Evolutionary conservation across 139 green algal species (phyloP).

Genomic region (Desmodesmus armatus): DNA sequence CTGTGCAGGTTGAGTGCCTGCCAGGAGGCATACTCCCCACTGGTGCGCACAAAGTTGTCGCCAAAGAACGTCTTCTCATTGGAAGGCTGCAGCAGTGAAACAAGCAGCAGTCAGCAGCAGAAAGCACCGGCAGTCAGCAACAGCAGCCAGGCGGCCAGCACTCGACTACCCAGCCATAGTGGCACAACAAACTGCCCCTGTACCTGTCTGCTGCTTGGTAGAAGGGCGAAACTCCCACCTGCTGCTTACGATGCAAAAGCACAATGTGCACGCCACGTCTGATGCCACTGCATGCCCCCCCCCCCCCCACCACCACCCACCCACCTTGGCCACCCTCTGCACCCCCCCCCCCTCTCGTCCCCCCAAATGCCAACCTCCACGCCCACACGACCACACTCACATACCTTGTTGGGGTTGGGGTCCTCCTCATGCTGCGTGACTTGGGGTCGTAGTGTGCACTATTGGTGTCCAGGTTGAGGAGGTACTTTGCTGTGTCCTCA

Average conservation of each 20-base stretch:
- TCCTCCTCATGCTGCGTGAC: conserved; percentile 96
- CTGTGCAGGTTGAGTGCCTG: conserved; percentile 89
- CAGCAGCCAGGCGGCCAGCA: not conserved
- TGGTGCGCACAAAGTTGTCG: conserved; percentile 94
- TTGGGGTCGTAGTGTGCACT: conserved; percentile 99
- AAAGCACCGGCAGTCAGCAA: too few species aligned
- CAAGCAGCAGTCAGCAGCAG: too few species aligned
- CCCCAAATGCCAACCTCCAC: not conserved
- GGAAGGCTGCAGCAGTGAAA: conserved; percentile 20
- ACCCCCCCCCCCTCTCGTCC: too few species aligned
- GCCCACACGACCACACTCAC: not conserved
- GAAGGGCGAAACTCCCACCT: too few species aligned
- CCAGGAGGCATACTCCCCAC: conserved; percentile 85
- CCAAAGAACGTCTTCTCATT: conserved; percentile 84
- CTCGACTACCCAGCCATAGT: not conserved
- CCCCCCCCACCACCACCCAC: too few species aligned
- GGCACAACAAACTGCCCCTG: too few species aligned
- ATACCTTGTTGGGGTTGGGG: conserved; percentile 77
- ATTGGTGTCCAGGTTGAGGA: conserved; percentile 97
- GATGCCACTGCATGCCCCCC: too few species aligned
- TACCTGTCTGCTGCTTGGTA: too few species aligned
- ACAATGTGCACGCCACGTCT: too few species aligned
- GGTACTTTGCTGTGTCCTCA: conserved; percentile 99
- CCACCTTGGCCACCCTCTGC: too few species aligned
- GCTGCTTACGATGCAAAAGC: too few species aligned